Conservation (phyloP, 345 rosid species). For the Noccaea caerulescens region DNA sequence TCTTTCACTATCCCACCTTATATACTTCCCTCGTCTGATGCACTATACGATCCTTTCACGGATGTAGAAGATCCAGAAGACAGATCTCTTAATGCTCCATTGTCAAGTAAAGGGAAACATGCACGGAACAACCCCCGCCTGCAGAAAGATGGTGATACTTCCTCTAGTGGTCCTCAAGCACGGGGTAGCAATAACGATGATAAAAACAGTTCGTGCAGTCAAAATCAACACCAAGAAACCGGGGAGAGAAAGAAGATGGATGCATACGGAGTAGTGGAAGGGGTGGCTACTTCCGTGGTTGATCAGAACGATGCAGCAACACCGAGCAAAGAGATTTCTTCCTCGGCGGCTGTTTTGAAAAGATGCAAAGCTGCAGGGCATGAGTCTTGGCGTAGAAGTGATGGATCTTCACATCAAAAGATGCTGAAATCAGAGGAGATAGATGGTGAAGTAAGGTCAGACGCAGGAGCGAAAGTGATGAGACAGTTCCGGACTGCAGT, state of each 20-base stretch:
- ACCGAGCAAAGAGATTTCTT: conserved; percentile 57
- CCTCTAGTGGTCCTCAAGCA: conserved; percentile 33
- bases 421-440: conserved; percentile 45
- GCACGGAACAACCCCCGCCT: conserved; percentile 43
- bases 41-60: conserved; percentile 64
- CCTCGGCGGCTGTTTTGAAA: conserved; percentile 46
- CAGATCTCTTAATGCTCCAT: conserved; percentile 44
- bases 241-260: conserved; percentile 43
- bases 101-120: conserved; percentile 47
- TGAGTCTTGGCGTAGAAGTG: conserved; percentile 48
- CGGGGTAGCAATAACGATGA: conserved; percentile 51
- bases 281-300: conserved; percentile 53
- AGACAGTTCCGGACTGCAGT: conserved; percentile 68
- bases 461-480: conserved; percentile 53
- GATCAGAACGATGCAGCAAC: conserved; percentile 48
- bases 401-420: conserved; percentile 51
- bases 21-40: conserved; percentile 54
- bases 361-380: conserved; percentile 43
- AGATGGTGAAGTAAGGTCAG: conserved; percentile 55
- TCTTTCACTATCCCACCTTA: conserved; percentile 60
- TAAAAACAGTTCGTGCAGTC: conserved; percentile 53
- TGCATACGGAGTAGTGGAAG: conserved; percentile 47
- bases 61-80: conserved; percentile 57
- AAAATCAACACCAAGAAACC: conserved; percentile 46
- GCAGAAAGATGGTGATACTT: conserved; percentile 42